These are phyloP conservation scores for Herpotrichia juniperi DNA, from an alignment of 2,329 filamentous ascomycete genomes.

Conservation along the genomic window DNA sequence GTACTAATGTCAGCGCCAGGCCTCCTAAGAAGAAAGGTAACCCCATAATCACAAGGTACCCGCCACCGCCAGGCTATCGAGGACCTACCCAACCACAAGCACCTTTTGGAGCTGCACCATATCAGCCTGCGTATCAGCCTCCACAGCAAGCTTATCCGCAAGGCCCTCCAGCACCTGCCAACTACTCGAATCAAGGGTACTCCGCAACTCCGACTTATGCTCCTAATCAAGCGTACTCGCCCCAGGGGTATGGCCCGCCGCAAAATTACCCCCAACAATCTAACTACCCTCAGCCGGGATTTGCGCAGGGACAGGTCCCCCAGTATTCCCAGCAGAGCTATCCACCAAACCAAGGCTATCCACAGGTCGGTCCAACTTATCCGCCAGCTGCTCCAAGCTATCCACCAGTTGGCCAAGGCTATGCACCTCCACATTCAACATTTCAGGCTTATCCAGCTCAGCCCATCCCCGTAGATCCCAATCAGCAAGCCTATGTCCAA, in stretches of 20 bases:
- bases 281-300: constrained; percentile 22
- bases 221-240: constrained; percentile 26
- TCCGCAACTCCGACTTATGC: constrained; percentile 16
- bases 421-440: constrained; percentile 21
- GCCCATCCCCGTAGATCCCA: constrained; percentile 23
- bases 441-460: constrained; percentile 21
- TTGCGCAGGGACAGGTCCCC: constrained; percentile 24
- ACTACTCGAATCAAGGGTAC: constrained; percentile 32
- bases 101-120: constrained; percentile 25
- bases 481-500: constrained; percentile 31
- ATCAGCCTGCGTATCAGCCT: constrained; percentile 33
- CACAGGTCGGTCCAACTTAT: constrained; percentile 18
- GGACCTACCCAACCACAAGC: constrained; percentile 40
- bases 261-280: constrained; percentile 26
- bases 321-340: constrained; percentile 32
- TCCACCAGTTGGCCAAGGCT: constrained; percentile 22
- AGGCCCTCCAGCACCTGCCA: constrained; percentile 22
- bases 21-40: constrained; percentile 54
- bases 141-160: constrained; percentile 35
- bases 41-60: constrained; percentile 57
- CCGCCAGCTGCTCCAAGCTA: constrained; percentile 24
- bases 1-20: constrained; percentile 28
- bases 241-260: constrained; percentile 30
- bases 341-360: constrained; percentile 25
- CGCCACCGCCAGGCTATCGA: constrained; percentile 56